Conservation (phyloP, 306 rosid species). For the Sphenostylis stenocarpa region DNA sequence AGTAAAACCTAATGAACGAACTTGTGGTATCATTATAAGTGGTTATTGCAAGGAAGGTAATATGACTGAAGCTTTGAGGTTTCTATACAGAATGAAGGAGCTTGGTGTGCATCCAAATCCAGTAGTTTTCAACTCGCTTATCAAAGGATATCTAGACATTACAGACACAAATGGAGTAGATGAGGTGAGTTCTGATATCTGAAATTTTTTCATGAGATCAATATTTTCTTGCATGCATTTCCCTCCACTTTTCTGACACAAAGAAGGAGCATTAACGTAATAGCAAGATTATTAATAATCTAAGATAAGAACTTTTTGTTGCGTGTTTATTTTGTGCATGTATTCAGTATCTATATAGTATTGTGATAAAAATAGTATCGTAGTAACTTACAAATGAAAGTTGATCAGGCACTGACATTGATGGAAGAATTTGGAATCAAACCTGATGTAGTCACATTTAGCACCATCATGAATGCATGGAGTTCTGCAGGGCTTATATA, state of each 20-base stretch:
- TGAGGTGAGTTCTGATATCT: constrained; percentile 51
- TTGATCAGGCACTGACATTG: constrained; percentile 77
- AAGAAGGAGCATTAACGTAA: background rate
- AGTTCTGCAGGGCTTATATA: constrained; percentile 86
- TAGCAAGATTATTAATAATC: background rate
- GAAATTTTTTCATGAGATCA: background rate
- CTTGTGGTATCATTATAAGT: constrained; percentile 77
- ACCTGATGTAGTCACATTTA: constrained; percentile 91
- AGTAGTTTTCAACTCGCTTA: constrained; percentile 79
- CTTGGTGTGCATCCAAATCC: constrained; percentile 77
- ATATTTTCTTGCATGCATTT: constrained; percentile 1
- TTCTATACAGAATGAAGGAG: constrained; percentile 77
- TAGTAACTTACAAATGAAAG: constrained; percentile 29
- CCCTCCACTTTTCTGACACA: background rate
- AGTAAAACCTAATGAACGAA: constrained; percentile 77
- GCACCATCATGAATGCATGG: constrained; percentile 97
- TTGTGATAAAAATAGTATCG: constrained; percentile 15
- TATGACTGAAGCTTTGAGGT: constrained; percentile 78
- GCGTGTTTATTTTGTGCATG: constrained; percentile 8
- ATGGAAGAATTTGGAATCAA: constrained; percentile 92
- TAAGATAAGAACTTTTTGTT: background rate
- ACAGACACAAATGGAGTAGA: constrained; percentile 73
- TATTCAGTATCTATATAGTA: constrained; percentile 1
- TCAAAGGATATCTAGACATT: constrained; percentile 83
- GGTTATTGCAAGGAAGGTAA: constrained; percentile 92